These are phyloP conservation scores for Vitis labrusca DNA, from an alignment of 164 flowering plant species.

Conservation along the genomic window DNA sequence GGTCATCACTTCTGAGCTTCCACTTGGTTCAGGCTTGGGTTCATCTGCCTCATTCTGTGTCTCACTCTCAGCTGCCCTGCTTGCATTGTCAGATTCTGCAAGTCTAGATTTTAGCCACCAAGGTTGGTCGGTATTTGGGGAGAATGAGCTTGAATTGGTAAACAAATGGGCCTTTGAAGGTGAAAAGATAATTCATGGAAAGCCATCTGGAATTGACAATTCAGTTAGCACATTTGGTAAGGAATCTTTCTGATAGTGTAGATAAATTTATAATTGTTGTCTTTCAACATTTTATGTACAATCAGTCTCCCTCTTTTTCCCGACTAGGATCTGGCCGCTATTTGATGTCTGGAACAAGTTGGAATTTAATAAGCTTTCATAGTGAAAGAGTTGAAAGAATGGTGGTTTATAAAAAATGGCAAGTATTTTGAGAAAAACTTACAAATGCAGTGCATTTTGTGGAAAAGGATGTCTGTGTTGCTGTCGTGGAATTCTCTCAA, in stretches of 20 bases:
- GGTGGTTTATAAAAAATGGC: too few relatives aligned
- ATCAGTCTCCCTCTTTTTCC: neutral
- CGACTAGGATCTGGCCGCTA: neutral
- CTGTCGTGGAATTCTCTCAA: too few relatives aligned
- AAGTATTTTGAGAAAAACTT: too few relatives aligned
- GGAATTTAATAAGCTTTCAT: too few relatives aligned
- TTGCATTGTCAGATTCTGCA: conserved; percentile 54
- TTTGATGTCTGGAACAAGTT: neutral
- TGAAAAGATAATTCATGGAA: conserved; percentile 96
- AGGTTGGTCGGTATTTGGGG: conserved; percentile 64
- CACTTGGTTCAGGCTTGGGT: conserved; percentile 91
- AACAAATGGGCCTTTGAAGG: conserved; percentile 99
- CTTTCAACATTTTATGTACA: neutral
- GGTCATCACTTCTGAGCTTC: conserved; percentile 80
- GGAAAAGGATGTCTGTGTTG: too few relatives aligned
- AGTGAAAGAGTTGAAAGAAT: too few relatives aligned
- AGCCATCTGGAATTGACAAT: conserved; percentile 97
- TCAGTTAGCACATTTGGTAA: conserved; percentile 94
- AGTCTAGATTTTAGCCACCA: conserved; percentile 42
- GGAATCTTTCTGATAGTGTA: conserved; percentile 14
- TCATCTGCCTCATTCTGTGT: conserved; percentile 97
- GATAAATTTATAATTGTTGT: neutral
- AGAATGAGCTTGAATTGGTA: conserved; percentile 67
- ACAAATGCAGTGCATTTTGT: too few relatives aligned
- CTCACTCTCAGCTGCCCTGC: conserved; percentile 79